Conservation (phyloP, 148 eudicot species). For the Camellia lanceoleosa region DNA sequence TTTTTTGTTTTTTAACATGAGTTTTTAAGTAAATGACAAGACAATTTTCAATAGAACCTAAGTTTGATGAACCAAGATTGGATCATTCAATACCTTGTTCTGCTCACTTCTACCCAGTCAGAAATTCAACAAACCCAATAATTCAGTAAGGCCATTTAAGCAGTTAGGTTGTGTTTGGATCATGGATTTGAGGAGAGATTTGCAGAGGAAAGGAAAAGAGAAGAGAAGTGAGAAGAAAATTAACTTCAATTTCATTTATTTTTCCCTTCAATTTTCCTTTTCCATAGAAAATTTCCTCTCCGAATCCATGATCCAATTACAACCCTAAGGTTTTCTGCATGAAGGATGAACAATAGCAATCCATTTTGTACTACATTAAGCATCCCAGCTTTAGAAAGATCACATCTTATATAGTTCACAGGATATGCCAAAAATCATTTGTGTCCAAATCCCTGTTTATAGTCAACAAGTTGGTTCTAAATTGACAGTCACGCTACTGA, state of each 20-base stretch:
- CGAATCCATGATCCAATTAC: not conserved
- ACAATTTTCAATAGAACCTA: not conserved
- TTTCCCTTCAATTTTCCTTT: no score
- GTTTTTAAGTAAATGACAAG: not conserved
- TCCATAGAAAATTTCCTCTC: not conserved
- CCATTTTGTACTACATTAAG: not conserved
- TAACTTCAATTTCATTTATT: no score
- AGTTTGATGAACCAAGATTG: conserved; percentile 10
- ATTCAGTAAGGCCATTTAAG: not conserved
- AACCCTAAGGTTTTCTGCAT: not conserved
- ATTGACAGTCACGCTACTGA: not conserved
- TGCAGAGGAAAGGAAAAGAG: not conserved
- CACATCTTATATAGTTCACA: not conserved
- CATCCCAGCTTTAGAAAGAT: not conserved
- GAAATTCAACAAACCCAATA: not conserved
- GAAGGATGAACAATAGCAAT: not conserved
- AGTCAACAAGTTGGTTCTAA: conserved; percentile 3
- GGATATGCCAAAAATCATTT: not conserved
- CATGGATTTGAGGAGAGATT: no score
- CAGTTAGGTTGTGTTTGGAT: no score
- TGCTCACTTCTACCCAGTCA: not conserved
- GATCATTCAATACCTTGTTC: not conserved
- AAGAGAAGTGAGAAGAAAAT: no score
- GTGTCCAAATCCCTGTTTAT: not conserved
- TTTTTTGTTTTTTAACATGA: no score